These are phyloP conservation scores for Penicillium palitans DNA, from an alignment of 2,329 filamentous ascomycete species.

Conservation along the genomic window DNA sequence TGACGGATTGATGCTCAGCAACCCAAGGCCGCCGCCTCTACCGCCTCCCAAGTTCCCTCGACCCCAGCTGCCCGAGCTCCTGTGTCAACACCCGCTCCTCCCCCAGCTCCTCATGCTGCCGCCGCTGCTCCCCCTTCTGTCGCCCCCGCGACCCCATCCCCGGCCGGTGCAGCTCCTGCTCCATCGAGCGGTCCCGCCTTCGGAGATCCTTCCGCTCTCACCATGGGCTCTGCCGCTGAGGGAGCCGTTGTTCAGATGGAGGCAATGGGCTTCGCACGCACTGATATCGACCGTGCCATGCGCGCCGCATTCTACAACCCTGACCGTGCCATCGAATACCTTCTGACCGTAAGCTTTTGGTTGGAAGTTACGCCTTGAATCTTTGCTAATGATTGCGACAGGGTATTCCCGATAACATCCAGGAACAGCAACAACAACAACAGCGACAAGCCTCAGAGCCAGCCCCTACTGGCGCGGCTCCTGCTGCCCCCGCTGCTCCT, in stretches of 20 bases:
- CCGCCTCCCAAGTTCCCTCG: slow-evolving; percentile 38
- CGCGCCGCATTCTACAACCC: slow-evolving; percentile 96
- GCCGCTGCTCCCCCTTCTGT: slow-evolving; percentile 54
- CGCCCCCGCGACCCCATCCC: slow-evolving; percentile 50
- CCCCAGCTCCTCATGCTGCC: slow-evolving; percentile 51
- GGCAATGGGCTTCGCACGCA: slow-evolving; percentile 89
- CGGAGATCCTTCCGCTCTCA: slow-evolving; percentile 76
- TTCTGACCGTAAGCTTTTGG: slow-evolving; percentile 69
- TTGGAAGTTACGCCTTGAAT: background rate
- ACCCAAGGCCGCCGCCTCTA: slow-evolving; percentile 66
- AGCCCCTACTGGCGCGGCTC: slow-evolving; percentile 38
- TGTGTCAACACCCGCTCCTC: slow-evolving; percentile 48
- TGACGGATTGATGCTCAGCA: slow-evolving; percentile 37
- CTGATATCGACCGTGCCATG: slow-evolving; percentile 90
- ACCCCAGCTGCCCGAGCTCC: slow-evolving; percentile 40
- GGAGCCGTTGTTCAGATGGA: slow-evolving; percentile 90
- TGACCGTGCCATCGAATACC: slow-evolving; percentile 94
- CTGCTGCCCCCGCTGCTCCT: slow-evolving; percentile 37
- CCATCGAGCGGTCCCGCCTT: slow-evolving; percentile 47
- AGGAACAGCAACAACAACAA: slow-evolving; percentile 65
- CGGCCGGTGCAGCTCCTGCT: slow-evolving; percentile 47
- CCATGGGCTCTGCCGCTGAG: slow-evolving; percentile 79
- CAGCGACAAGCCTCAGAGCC: slow-evolving; percentile 59
- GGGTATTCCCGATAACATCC: slow-evolving; percentile 87
- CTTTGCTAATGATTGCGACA: slow-evolving; percentile 38